Conservation (phyloP, 2,329 filamentous ascomycete species). For the Emergomyces pasteurianus region DNA sequence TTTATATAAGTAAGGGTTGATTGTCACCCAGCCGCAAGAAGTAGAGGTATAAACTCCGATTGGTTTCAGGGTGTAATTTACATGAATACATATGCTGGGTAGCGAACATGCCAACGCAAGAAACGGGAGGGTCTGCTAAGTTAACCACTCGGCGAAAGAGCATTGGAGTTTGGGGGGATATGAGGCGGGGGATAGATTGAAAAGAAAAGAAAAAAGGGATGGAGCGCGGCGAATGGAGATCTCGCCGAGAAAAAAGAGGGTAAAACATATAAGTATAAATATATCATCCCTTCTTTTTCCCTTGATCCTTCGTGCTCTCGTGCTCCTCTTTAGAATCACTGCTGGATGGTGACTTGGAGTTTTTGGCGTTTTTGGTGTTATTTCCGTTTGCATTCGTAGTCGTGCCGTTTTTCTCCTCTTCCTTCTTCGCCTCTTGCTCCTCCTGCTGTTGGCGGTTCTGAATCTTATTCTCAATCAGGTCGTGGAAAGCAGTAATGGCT, state of each 20-base stretch:
- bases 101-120: neutral
- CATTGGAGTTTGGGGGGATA: neutral
- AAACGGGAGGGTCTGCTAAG: slow-evolving; percentile 10
- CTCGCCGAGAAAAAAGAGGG: neutral
- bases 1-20: neutral
- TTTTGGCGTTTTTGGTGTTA: slow-evolving; percentile 43
- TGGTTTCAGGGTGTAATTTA: neutral
- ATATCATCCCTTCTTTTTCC: slow-evolving; percentile 44
- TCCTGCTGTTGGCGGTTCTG: slow-evolving; percentile 96
- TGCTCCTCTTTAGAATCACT: slow-evolving; percentile 46
- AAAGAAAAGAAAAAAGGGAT: neutral
- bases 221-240: too few species aligned
- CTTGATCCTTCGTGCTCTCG: slow-evolving; percentile 46
- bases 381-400: slow-evolving; percentile 1
- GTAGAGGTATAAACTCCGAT: neutral
- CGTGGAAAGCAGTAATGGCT: slow-evolving; percentile 97
- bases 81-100: neutral
- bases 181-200: neutral
- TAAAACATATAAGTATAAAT: neutral
- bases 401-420: slow-evolving; percentile 39
- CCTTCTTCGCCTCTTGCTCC: slow-evolving; percentile 77
- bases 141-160: neutral
- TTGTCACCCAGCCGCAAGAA: neutral
- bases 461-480: slow-evolving; percentile 99
- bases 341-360: slow-evolving; percentile 33